Evolutionary conservation across 1,139 yeast genomes (phyloP), one percentile per base, ranked within the genome.

Genomic region (Kluyveromyces marxianus): DNA sequence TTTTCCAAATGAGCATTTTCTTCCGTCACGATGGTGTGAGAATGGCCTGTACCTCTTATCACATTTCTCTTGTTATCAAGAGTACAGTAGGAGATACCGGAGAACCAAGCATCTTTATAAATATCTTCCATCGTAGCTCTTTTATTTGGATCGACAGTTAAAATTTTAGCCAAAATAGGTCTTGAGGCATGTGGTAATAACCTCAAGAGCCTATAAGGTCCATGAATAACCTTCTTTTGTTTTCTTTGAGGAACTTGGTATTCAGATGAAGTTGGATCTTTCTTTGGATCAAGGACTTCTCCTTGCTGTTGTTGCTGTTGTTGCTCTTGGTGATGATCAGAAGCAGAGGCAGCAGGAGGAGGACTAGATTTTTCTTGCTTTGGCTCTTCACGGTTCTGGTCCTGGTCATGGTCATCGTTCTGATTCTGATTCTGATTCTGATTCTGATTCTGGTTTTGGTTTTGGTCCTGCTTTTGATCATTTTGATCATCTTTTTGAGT

Each of bases 181-280:
- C 97, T 75, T 14, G 96, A 76, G 3, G 89, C 89, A 54, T 82
- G 85, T 2, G 98, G 98, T 42, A 94, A 70, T 52, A 92, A 71
- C 58, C 97, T 76, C 72, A 92, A 73, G 52, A 94, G 69, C 56
- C 97, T 73, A 72, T 92, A 88, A 2, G 97, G 97, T 1, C 98
- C 98, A 50, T 68, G 70, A 8, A 70, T 63, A 0, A 68, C 56
- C 44, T 57, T 54, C 53, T 54, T 62, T 34, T 57, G 59, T 46
- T 53, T 54, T 25, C 51, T 62, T 25, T 44, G 37, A 14, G 47
- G 45, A 14, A 30, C 50, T 47, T 52, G 52, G 36, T 54, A 48
- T 3, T 51, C 51, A n/a, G 53, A 51, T 8, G 50, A 41, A 27
- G 50, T 50, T 28, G 48, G 45, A 26, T 48, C 52, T 25, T 40